A percentile compares a stretch with the other conserved stretches of the same genome.
Evolutionary conservation across 2,329 filamentous ascomycete species (phyloP).

Genomic region (Drechslera avenae): DNA sequence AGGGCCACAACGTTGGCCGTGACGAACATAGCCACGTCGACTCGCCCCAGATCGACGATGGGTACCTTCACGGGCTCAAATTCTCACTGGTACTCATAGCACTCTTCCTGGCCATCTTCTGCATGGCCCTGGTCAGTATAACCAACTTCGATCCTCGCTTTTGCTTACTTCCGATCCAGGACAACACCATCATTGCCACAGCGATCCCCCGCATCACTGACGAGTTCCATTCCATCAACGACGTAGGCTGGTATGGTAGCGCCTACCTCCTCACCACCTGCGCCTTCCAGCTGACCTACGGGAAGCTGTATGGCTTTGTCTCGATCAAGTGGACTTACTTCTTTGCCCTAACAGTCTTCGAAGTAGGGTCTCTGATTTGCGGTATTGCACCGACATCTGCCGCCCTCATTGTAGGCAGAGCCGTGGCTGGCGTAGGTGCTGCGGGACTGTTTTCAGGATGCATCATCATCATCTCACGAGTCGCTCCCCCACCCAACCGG

Average conservation of each 20-base stretch:
- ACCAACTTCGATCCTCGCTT: too few species aligned
- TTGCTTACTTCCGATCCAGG: too few species aligned
- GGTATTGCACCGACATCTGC: neutral
- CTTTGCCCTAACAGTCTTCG: neutral
- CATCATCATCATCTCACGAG: slow-evolving; percentile 43
- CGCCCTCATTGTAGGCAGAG: neutral
- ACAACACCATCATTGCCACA: too few species aligned
- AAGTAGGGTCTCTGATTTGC: neutral
- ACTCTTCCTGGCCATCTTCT: too few species aligned
- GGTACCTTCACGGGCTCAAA: too few species aligned
- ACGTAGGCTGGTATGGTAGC: neutral
- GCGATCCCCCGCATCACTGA: neutral
- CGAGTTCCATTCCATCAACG: neutral
- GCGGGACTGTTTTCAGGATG: neutral
- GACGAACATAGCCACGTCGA: too few species aligned
- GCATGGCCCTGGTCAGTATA: too few species aligned
- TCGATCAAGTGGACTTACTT: neutral
- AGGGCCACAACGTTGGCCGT: too few species aligned
- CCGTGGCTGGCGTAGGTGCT: neutral
- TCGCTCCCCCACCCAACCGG: slow-evolving; percentile 48
- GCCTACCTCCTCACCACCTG: neutral
- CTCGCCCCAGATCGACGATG: too few species aligned
- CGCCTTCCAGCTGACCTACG: neutral
- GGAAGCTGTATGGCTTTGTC: neutral
- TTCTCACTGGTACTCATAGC: too few species aligned